Evolutionary conservation across 306 rosid species (phyloP), one percentile per base, ranked within the genome.

Genomic region (Bauhinia variegata): DNA sequence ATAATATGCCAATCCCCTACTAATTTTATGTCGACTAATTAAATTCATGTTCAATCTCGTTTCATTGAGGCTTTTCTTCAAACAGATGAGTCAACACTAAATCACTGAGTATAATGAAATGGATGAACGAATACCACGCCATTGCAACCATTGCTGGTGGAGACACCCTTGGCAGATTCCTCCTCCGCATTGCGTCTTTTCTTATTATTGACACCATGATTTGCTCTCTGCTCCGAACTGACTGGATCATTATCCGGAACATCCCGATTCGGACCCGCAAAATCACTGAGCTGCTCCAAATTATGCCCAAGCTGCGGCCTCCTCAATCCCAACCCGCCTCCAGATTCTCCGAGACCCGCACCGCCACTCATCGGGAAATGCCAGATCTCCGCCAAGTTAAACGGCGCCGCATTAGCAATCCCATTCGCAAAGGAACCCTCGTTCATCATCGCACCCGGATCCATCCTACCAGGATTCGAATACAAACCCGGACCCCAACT

Each of bases 351-450:
- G 16, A 54, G 68, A 1, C 9, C 39, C 2, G n/a, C 54, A 5
- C 68, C 70, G 50, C 72, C 59, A 32, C 52, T 72, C 67, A 78
- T 55, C 13, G 88, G 88, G 18, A 82, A 79, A 17, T 65, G 85
- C 98, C 96, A 92, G 93, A 87, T 87, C 95, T 89, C 93, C 3
- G 92, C 9, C 3, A 84, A 71, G 69, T 84, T 84, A 69, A 1
- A 87, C 53, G 95, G 42, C 72, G 80, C 11, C 61, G 80, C 68
- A 83, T 71, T 84, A 33, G 82, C 54, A 34, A 14, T 50, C 6
- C 60, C 70, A 47, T 76, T 71, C 2, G 88, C 23, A 43, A 72
- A 84, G 18, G 78, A 55, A 13, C 38, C 75, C 37, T 51, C 83
- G 76, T 79, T 82, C 54, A 84, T 81, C 36, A 87, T 70, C 17